Conservation (phyloP, 116 monocot species). For the Posidonia oceanica region DNA sequence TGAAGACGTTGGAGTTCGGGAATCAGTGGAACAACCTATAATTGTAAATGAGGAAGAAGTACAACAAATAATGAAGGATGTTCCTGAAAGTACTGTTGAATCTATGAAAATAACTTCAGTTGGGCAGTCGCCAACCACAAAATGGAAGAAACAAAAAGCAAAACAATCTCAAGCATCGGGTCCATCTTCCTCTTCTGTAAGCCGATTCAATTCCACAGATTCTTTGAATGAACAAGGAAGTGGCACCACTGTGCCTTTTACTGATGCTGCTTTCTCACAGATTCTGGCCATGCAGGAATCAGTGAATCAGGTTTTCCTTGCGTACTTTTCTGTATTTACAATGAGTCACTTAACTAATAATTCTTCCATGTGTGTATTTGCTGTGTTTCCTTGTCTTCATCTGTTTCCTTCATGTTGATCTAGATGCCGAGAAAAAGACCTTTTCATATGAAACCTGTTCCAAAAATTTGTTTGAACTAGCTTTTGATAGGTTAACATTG, state of each 20-base stretch:
- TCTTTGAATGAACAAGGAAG: constrained; percentile 45
- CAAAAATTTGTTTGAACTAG: too few species aligned
- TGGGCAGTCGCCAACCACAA: constrained; percentile 20
- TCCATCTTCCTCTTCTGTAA: constrained; percentile 36
- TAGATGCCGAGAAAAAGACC: too few species aligned
- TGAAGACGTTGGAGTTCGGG: constrained; percentile 24
- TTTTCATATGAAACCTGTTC: too few species aligned
- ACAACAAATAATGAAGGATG: constrained; percentile 29
- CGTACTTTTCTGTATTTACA: not conserved
- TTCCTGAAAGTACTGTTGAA: constrained; percentile 30
- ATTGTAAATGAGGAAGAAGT: constrained; percentile 23
- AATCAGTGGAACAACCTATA: constrained; percentile 19
- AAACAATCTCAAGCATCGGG: constrained; percentile 38
- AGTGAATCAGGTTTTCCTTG: constrained; percentile 55
- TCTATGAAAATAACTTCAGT: constrained; percentile 12
- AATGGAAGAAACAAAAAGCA: constrained; percentile 42
- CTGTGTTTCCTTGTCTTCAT: too few species aligned
- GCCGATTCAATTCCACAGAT: constrained; percentile 43
- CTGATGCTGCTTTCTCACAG: constrained; percentile 32
- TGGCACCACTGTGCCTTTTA: constrained; percentile 11
- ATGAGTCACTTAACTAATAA: too few species aligned
- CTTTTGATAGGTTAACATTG: too few species aligned
- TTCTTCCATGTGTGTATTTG: too few species aligned
- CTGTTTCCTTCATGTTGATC: too few species aligned
- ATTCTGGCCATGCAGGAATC: constrained; percentile 45